Conservation (phyloP, 345 rosid species). For the Camelina neglecta region DNA sequence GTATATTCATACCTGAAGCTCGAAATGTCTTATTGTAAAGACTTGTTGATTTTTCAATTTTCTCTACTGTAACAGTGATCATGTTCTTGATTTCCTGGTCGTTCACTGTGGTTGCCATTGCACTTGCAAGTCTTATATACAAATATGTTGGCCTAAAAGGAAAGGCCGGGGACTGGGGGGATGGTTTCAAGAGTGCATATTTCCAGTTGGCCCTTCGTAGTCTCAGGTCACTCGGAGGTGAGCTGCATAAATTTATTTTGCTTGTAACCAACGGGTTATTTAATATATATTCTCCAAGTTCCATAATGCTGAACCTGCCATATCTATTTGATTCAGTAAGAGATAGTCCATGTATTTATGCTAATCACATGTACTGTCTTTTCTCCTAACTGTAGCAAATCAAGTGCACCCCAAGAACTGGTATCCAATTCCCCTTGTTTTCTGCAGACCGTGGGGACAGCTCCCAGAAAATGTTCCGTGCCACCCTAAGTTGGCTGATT, state of each 20-base stretch:
- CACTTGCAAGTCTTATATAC: constrained; percentile 97
- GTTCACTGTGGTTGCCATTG: constrained; percentile 90
- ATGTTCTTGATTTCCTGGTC: constrained; percentile 99
- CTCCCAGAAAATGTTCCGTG: constrained; percentile 99
- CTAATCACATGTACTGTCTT: constrained; percentile 6
- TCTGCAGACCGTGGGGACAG: constrained; percentile 99
- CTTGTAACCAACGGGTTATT: neutral
- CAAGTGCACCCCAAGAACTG: constrained; percentile 99
- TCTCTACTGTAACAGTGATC: constrained; percentile 74
- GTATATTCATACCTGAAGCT: constrained; percentile 9
- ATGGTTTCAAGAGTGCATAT: constrained; percentile 99
- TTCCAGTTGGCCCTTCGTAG: constrained; percentile 99
- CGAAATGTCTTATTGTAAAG: constrained; percentile 24
- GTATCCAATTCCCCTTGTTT: constrained; percentile 97
- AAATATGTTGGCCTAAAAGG: constrained; percentile 96
- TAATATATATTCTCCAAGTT: neutral
- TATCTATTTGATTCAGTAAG: constrained; percentile 1
- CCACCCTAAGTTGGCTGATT: constrained; percentile 98
- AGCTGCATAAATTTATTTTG: neutral
- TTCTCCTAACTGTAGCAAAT: constrained; percentile 62
- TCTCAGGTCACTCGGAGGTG: constrained; percentile 99
- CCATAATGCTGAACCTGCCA: neutral
- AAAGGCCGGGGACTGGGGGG: constrained; percentile 99
- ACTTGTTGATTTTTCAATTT: constrained; percentile 35
- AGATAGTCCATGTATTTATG: constrained; percentile 17